A percentile compares a stretch with the other conserved stretches of the same genome.
phyloP scores from a whole-genome alignment of 2,329 filamentous ascomycete species.

The Neofusicoccum parvum region DNA sequence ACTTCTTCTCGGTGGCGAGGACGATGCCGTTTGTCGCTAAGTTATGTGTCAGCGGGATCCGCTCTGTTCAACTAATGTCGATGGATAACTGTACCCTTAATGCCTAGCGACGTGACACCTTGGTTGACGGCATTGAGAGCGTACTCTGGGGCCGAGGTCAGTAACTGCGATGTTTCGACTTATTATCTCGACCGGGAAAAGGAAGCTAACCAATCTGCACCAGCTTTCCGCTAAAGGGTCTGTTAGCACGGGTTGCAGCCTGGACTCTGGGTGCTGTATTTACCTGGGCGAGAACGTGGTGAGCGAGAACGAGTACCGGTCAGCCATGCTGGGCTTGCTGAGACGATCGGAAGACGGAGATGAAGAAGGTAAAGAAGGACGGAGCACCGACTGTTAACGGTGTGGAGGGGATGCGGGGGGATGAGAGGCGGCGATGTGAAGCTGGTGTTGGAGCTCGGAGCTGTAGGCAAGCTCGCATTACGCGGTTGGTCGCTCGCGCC shows the following conservation, averaged over 20 bases:
- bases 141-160: constrained; percentile 70
- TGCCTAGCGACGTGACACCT: constrained; percentile 95
- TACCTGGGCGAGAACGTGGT: constrained; percentile 99
- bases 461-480: constrained; percentile 36
- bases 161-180: constrained; percentile 24
- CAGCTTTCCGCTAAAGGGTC: constrained; percentile 79
- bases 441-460: constrained; percentile 27
- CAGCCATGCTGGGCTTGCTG: constrained; percentile 70
- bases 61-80: neutral
- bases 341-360: constrained; percentile 6
- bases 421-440: constrained; percentile 24
- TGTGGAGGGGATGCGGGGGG: constrained; percentile 16
- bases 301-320: constrained; percentile 98
- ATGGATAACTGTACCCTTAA: constrained; percentile 72
- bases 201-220: constrained; percentile 83
- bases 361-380: constrained; percentile 3
- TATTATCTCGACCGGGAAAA: neutral
- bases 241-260: constrained; percentile 49
- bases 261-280: constrained; percentile 37
- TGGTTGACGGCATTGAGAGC: constrained; percentile 98
- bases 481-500: constrained; percentile 21
- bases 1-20: constrained; percentile 99
- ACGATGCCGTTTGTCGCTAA: constrained; percentile 97
- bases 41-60: neutral
- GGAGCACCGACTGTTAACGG: constrained; percentile 7